A percentile compares a stretch with the other conserved stretches of the same genome.
Conservation (phyloP, 164 flowering plant species). For the Chimonanthus salicifolius region DNA sequence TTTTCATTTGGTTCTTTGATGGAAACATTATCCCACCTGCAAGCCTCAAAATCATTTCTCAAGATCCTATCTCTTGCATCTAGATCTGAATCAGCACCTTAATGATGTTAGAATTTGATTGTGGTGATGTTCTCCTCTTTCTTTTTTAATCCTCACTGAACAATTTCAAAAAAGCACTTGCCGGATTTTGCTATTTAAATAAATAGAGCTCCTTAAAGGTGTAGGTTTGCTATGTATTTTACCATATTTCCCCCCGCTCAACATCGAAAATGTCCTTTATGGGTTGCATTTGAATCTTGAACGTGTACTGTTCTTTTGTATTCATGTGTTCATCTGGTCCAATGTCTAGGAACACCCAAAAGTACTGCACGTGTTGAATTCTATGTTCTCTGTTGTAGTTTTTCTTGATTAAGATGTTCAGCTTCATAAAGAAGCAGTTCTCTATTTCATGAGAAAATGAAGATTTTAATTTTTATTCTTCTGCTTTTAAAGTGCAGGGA, state of each 20-base stretch:
- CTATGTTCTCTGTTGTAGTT: neutral
- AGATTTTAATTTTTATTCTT: conserved; percentile 14
- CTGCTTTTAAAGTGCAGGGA: conserved; percentile 79
- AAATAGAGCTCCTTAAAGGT: no score
- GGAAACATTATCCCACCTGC: no score
- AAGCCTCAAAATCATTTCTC: no score
- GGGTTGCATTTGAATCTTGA: neutral
- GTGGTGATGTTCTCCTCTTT: no score
- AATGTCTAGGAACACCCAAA: neutral
- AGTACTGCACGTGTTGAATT: neutral
- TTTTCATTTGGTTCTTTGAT: no score
- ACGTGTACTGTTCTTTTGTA: neutral
- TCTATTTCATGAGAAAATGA: neutral
- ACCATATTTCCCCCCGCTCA: neutral
- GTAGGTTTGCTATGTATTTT: no score
- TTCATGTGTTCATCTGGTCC: neutral
- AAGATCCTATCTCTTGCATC: no score
- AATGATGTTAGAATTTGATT: no score
- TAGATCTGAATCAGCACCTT: no score
- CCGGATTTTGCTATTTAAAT: no score
- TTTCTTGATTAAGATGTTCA: neutral
- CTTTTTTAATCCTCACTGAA: no score
- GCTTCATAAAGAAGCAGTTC: neutral
- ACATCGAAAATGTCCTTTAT: neutral
- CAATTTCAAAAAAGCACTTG: no score